Conservation (phyloP, 108 stramenopile genomes). For the Aureococcus anophagefferens region DNA sequence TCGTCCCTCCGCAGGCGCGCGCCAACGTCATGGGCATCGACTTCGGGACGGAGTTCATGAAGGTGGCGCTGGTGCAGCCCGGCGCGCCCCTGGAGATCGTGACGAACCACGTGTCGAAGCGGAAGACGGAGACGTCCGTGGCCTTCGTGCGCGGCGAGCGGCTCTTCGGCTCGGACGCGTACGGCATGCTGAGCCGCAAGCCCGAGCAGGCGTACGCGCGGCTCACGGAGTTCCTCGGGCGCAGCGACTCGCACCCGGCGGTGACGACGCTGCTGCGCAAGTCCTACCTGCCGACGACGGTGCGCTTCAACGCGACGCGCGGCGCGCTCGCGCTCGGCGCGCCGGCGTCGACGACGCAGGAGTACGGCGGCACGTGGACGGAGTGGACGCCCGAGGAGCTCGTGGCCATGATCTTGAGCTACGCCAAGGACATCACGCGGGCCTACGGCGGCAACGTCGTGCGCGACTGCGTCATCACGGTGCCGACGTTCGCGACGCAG, state of each 20-base stretch:
- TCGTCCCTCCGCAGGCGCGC: too few species aligned
- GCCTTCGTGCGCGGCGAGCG: conserved; percentile 87
- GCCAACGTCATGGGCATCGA: conserved; percentile 80
- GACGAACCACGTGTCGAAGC: conserved; percentile 92
- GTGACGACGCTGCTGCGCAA: conserved; percentile 45
- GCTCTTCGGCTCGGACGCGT: conserved; percentile 88
- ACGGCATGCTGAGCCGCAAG: conserved; percentile 72
- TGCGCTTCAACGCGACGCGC: conserved; percentile 17
- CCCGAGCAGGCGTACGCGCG: conserved; percentile 68
- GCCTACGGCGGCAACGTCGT: conserved; percentile 65
- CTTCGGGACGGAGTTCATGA: conserved; percentile 94
- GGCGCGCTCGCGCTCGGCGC: conserved; percentile 7
- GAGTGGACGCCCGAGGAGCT: conserved; percentile 90
- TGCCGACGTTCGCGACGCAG: conserved; percentile 90
- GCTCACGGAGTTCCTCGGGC: conserved; percentile 73
- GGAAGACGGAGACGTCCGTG: conserved; percentile 95
- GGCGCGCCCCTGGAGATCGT: conserved; percentile 96
- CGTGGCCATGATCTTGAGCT: conserved; percentile 85
- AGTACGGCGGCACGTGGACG: neutral
- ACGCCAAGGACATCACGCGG: conserved; percentile 79
- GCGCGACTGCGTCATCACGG: conserved; percentile 84
- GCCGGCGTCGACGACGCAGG: neutral
- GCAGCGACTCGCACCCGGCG: conserved; percentile 60
- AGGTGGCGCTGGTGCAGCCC: conserved; percentile 91
- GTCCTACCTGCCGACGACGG: conserved; percentile 1